Conservation (phyloP, 495 filamentous ascomycete genomes). For the Sordaria brevicollis region DNA sequence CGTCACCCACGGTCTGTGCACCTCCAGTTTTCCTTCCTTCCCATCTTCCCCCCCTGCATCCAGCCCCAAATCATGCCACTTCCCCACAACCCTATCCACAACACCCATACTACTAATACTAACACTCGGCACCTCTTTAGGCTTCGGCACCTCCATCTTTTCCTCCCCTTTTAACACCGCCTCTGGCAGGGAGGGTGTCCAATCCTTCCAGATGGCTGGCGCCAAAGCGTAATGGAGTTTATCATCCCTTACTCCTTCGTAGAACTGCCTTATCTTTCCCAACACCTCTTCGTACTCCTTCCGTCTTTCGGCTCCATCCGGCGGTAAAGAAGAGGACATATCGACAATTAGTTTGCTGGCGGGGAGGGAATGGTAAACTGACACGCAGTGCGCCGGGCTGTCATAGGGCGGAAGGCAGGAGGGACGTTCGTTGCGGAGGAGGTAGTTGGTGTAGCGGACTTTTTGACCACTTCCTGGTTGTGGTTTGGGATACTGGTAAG, state of each 20-base stretch:
- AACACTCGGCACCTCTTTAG: constrained; percentile 20
- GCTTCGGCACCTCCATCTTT: constrained; percentile 17
- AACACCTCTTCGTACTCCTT: constrained; percentile 5
- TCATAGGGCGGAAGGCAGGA: constrained; percentile 18
- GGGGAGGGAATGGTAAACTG: constrained; percentile 24
- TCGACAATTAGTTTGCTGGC: constrained; percentile 8
- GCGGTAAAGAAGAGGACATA: background rate
- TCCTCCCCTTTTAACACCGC: background rate
- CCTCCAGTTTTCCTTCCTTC: constrained; percentile 14
- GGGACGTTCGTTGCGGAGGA: constrained; percentile 21
- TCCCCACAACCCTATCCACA: constrained; percentile 19
- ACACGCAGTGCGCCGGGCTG: constrained; percentile 13
- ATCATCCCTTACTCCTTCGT: background rate
- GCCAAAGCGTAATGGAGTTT: constrained; percentile 1
- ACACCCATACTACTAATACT: constrained; percentile 32
- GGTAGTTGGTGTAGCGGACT: constrained; percentile 20
- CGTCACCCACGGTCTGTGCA: constrained; percentile 30
- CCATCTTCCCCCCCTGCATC: background rate
- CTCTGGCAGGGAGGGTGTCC: constrained; percentile 5
- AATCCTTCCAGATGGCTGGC: constrained; percentile 14
- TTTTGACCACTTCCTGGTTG: background rate
- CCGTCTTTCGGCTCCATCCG: background rate
- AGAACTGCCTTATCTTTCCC: background rate
- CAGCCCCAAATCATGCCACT: background rate
- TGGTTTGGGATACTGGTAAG: no score